A percentile compares a stretch with the other conserved stretches of the same genome.
phyloP scores from a whole-genome alignment of 176 grass and related monocot genomes.

The Zea mays region Zm-B73-REFERENCE-NAM-5.0 NC_050100.1:35863501-35864000 shows the following conservation, averaged over 20 bases:
- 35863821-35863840: not conserved
- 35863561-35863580: conserved; percentile 16
- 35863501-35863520: not conserved
- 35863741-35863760: not conserved
- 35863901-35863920: not conserved
- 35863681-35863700: too few relatives aligned
- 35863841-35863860: not conserved
- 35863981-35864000: not conserved
- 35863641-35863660: too few relatives aligned
- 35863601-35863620: too few relatives aligned
- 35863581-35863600: not conserved
- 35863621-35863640: too few relatives aligned
- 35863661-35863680: too few relatives aligned
- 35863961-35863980: conserved; percentile 16
- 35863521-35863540: conserved; percentile 17
- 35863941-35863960: conserved; percentile 27
- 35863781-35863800: not conserved
- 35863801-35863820: too few relatives aligned
- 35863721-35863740: not conserved
- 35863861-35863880: not conserved
- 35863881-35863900: conserved; percentile 1
- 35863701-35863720: not conserved
- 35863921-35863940: not conserved
- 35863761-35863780: not conserved
- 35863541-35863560: not conserved